phyloP scores from a whole-genome alignment of 2,329 filamentous ascomycete species.

The Aspergillus tamarii region DNA sequence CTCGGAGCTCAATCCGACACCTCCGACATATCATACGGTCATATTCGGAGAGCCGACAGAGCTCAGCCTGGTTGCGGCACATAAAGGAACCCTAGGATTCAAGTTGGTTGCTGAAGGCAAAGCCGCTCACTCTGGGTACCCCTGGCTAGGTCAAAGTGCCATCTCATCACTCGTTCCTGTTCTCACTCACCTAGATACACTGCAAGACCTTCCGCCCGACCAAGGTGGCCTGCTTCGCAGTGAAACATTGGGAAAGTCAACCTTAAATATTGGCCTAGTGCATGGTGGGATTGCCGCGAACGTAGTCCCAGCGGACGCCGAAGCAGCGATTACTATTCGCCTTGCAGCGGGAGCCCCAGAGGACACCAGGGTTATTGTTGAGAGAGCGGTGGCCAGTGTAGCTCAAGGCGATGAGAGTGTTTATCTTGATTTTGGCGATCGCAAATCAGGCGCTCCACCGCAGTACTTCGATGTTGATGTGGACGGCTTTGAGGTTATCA shows the following conservation, averaged over 20 bases:
- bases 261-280: conserved; percentile 80
- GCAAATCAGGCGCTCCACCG: conserved; percentile 67
- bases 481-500: conserved; percentile 80
- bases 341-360: conserved; percentile 74
- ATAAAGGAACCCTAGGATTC: conserved; percentile 81
- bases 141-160: conserved; percentile 83
- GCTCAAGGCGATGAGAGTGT: conserved; percentile 52
- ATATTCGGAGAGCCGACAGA: conserved; percentile 96
- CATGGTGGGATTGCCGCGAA: conserved; percentile 83
- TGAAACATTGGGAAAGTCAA: conserved; percentile 81
- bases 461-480: conserved; percentile 80
- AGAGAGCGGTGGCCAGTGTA: conserved; percentile 56
- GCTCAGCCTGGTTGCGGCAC: conserved; percentile 81
- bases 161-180: conserved; percentile 80
- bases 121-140: conserved; percentile 88
- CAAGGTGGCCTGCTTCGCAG: conserved; percentile 70
- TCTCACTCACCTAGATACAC: conserved; percentile 65
- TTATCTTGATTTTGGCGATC: conserved; percentile 61
- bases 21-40: conserved; percentile 63
- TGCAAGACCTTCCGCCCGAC: conserved; percentile 51
- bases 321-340: conserved; percentile 71
- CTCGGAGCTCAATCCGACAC: conserved; percentile 51
- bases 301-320: conserved; percentile 78
- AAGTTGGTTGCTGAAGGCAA: conserved; percentile 70
- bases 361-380: conserved; percentile 59